Conservation (phyloP, 306 rosid genomes). For the Quercus robur region DNA sequence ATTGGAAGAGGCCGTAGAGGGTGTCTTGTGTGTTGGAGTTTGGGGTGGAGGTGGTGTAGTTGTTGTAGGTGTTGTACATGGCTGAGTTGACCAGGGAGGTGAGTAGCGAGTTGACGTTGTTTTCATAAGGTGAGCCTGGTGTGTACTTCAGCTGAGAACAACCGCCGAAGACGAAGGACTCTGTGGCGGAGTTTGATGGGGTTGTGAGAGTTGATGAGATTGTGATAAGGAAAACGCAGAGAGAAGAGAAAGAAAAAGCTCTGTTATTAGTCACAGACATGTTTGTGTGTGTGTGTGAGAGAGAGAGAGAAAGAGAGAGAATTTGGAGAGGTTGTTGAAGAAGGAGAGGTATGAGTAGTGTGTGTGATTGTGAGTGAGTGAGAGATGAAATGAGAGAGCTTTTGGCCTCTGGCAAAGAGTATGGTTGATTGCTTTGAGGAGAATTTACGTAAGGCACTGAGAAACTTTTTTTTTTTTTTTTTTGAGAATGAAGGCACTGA, state of each 20-base stretch:
- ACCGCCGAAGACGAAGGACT: slow-evolving; percentile 69
- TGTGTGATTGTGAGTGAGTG: background rate
- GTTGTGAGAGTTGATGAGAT: slow-evolving; percentile 26
- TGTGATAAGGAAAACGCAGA: slow-evolving; percentile 9
- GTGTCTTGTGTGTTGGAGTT: slow-evolving; percentile 29
- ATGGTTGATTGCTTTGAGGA: slow-evolving; percentile 40
- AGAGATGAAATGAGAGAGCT: background rate
- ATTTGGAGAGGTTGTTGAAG: background rate
- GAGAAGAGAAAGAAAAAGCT: background rate
- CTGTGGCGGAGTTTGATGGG: slow-evolving; percentile 31
- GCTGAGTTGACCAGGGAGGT: slow-evolving; percentile 71
- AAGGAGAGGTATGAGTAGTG: background rate
- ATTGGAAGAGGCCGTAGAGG: slow-evolving; percentile 76
- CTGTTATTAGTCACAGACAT: slow-evolving; percentile 22
- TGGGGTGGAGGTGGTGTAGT: slow-evolving; percentile 44
- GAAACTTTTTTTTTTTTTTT: background rate
- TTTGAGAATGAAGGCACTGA: slow-evolving; percentile 6
- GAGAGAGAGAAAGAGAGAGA: slow-evolving; percentile 1
- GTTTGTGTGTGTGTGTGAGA: background rate
- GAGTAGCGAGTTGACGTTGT: slow-evolving; percentile 57
- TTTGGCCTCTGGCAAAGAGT: background rate
- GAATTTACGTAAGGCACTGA: slow-evolving; percentile 55
- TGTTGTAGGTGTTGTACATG: slow-evolving; percentile 58
- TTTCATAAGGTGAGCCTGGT: slow-evolving; percentile 59
- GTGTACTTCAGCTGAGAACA: slow-evolving; percentile 63